Conservation (phyloP, 257 asterid species). For the Solanum arcanum region DNA sequence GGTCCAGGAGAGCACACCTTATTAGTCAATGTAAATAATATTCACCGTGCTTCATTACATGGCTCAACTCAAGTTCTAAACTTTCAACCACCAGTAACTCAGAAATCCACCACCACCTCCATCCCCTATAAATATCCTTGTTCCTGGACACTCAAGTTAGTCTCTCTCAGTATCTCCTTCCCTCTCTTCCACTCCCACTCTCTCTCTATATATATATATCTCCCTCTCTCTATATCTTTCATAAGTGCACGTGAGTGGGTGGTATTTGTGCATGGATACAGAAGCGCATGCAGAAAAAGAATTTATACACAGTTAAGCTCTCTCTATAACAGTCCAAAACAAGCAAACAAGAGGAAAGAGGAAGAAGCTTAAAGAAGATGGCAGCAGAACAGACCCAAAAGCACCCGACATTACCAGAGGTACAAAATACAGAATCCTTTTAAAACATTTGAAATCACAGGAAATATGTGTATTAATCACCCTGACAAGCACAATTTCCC, state of each 20-base stretch:
- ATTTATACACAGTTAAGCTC: neutral
- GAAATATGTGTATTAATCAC: neutral
- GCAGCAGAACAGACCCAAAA: conserved; percentile 36
- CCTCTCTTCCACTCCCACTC: neutral
- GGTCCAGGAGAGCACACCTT: conserved; percentile 15
- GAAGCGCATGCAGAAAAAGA: conserved; percentile 6
- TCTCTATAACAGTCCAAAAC: conserved; percentile 17
- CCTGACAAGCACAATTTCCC: conserved; percentile 1
- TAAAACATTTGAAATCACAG: conserved; percentile 5
- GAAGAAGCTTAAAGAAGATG: conserved; percentile 27
- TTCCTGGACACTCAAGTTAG: conserved; percentile 5
- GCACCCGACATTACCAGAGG: conserved; percentile 52
- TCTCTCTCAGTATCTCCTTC: conserved; percentile 9
- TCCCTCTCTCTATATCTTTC: neutral
- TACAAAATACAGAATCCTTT: conserved; percentile 23
- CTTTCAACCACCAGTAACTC: conserved; percentile 7
- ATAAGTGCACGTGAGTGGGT: neutral
- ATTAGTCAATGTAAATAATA: conserved; percentile 17
- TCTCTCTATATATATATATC: neutral
- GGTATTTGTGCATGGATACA: conserved; percentile 25
- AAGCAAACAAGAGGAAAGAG: conserved; percentile 21
- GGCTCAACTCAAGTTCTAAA: conserved; percentile 3
- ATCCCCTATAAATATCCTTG: conserved; percentile 35
- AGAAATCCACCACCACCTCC: conserved; percentile 22
- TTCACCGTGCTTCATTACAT: conserved; percentile 10